Evolutionary conservation across 2,329 filamentous ascomycete genomes (phyloP), one percentile per base, ranked within the genome.

Genomic region (Phoma sp.): DNA sequence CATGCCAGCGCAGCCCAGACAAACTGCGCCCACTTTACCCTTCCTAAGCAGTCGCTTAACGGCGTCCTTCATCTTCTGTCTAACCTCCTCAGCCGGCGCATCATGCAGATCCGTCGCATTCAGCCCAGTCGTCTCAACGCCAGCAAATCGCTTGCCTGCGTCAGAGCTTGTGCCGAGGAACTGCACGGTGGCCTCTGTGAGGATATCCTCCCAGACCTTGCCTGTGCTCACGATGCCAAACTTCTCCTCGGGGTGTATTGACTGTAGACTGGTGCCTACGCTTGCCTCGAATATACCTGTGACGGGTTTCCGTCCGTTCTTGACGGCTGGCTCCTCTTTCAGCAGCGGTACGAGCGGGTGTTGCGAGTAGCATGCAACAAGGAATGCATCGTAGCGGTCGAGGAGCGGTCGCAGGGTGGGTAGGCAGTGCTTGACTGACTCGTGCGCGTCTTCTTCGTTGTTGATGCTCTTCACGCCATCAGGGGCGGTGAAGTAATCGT

Each of bases 151-250:
- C 55, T 69, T 71, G 1, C 70, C 70, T 0, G 64, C 63, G 0
- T 74, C 68, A 4, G 77, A 71, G 13, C 57, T 61, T 2, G 75
- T 73, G 0, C 88, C 90, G 0, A 96, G 74, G 60, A 91, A 88
- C 0, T 76, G 72, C 2, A 77, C 77, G 0, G 95, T 88, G 0
- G 89, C 92, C 0, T 82, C 77, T 0, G 78, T 80, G 12, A 97
- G 79, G 32, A 95, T 87, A 0, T 80, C 74, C 68, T 94, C 89
- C 94, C 93, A 97, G 61, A 89, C 90, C 52, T 85, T 85, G 0
- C 92, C 93, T 0, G 94, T 97, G 5, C 89, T 94, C 5, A 98
- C 88, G 60, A 98, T 95, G 2, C 92, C 94, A 80, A 95, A 97
- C 41, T 77, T 80, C 61, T 85, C 74, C 3, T 63, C 72, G 45